Percentiles rank a stretch among this genome's conserved stretches.
These are phyloP conservation scores for Volvox reticuliferus DNA, from an alignment of 139 green algal genomes.

Conservation along the genomic window DNA sequence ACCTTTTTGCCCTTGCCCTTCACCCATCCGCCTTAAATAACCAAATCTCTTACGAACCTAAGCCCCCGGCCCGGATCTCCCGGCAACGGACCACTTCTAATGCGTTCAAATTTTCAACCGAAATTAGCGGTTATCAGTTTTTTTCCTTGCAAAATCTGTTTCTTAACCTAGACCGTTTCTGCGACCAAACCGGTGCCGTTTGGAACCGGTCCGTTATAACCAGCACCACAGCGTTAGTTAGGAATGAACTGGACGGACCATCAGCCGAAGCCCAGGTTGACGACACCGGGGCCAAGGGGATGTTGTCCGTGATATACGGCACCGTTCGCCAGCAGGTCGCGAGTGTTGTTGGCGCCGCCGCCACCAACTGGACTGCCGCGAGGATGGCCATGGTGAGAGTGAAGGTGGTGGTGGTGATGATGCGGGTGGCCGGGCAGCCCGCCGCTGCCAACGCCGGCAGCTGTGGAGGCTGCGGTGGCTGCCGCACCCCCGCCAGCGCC, in stretches of 20 bases:
- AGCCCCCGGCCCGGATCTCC: too few relatives aligned
- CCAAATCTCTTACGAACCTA: too few relatives aligned
- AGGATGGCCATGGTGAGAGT: neutral
- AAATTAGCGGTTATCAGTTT: too few relatives aligned
- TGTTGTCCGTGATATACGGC: slow-evolving; percentile 42
- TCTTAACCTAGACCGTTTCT: too few relatives aligned
- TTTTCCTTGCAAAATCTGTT: too few relatives aligned
- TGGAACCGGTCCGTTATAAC: neutral
- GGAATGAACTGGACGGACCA: neutral
- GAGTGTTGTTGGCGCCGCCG: neutral
- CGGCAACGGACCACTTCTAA: too few relatives aligned
- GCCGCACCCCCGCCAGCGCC: neutral
- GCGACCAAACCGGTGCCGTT: neutral
- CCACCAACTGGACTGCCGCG: neutral
- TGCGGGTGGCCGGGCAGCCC: too few relatives aligned
- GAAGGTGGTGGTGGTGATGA: slow-evolving; percentile 10
- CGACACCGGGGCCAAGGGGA: neutral
- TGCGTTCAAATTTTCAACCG: too few relatives aligned
- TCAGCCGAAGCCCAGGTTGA: slow-evolving; percentile 45
- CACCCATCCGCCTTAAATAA: too few relatives aligned
- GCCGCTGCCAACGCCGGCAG: neutral
- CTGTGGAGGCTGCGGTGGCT: neutral
- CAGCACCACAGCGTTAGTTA: neutral
- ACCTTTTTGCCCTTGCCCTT: too few relatives aligned
- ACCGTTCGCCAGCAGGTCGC: neutral